A percentile compares a stretch with the other conserved stretches of the same genome.
These are phyloP conservation scores for Talaromyces sp. DNA, from an alignment of 2,329 filamentous ascomycete species.

Conservation along the genomic window DNA sequence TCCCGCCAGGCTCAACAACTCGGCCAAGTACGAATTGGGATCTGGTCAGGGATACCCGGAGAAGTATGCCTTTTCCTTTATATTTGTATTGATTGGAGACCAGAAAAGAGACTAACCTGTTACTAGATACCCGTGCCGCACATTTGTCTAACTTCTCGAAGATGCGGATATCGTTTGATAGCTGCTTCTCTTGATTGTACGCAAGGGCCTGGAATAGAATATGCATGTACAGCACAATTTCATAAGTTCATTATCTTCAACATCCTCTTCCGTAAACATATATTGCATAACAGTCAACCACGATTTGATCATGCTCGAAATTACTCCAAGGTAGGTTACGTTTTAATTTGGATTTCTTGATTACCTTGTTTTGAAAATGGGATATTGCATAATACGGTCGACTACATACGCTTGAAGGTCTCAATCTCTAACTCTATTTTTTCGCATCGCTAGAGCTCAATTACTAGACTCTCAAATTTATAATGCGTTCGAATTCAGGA, in stretches of 20 bases:
- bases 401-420: no score
- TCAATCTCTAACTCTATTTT: no score
- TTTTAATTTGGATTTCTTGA: no score
- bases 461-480: no score
- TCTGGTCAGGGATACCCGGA: slow-evolving; percentile 65
- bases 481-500: no score
- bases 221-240: neutral
- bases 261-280: neutral
- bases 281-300: neutral
- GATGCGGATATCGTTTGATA: neutral
- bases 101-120: slow-evolving; percentile 3
- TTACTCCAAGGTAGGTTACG: neutral
- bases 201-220: neutral
- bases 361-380: no score
- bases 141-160: slow-evolving; percentile 36
- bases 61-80: slow-evolving; percentile 50
- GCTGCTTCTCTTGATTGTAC: neutral
- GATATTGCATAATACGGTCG: neutral
- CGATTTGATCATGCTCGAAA: neutral
- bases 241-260: neutral
- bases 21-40: slow-evolving; percentile 62
- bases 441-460: no score
- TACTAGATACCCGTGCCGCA: slow-evolving; percentile 45
- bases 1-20: slow-evolving; percentile 65
- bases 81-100: neutral